Base-by-base conservation (phyloP, 2,329 filamentous ascomycete genomes). In the Phialemoniopsis sp. region DNA sequence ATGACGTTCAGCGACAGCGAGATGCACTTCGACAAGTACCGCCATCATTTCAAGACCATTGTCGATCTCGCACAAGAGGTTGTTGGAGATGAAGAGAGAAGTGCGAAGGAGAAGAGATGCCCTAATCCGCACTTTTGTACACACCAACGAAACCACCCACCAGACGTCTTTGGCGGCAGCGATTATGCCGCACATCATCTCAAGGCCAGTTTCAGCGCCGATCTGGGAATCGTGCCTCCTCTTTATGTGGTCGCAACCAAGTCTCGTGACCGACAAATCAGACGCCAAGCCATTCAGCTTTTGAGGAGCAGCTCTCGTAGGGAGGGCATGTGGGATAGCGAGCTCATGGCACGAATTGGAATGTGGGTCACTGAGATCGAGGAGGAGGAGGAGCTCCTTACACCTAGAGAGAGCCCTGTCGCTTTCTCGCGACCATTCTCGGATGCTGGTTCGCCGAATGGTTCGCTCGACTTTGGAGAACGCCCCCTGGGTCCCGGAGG, bases 271-370 rank as follows among this genome's bases (percentile, higher is more conserved):
- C 69, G 72, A 0, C 48, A 62, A 2, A 66, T 76, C 28, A 72
- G 82, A 15, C 67, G 78, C 14, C 73, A 76, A 45, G 81, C 82
- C 8, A 79, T 85, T 32, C 68, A 76, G 53, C 57, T 86, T 29
- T 59, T 86, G 40, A 67, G 69, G 37, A 76, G 70, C 47, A 80
- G 74, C 50, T 73, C 78, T 8, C 68, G 80, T 34, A 67, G 80
- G 36, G 82, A 86, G 58, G 81, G 78, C 16, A 80, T 85, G 70
- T 86, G 82, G 82, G 81, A 87, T 50, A 81, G 75, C 49, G 71
- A 77, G 46, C 64, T 80, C 43, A 66, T 70, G 10, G 75, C 76
- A 2, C 67, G 67, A 8, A 78, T 80, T 46, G 70, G 68, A 34
- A 64, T 63, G 42, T 80, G 75, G 74, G 64, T 80, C 29, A 68